Conservation (phyloP, 2,329 filamentous ascomycete genomes). For the Fusarium veterinarium region DNA sequence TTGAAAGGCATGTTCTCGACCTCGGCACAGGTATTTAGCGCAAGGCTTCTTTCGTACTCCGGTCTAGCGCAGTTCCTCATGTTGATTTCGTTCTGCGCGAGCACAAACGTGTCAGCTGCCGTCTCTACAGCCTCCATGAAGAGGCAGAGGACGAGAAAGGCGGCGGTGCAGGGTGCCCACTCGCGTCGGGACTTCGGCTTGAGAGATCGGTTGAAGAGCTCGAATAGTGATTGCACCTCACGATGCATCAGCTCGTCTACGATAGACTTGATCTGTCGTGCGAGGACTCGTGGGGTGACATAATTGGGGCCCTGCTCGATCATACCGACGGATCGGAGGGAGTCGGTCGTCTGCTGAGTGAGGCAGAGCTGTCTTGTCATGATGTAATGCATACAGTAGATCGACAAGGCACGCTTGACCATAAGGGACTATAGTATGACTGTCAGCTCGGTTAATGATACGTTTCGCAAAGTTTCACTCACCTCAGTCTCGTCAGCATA, state of each 20-base stretch:
- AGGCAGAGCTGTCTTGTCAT: conserved; percentile 66
- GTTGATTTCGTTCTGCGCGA: conserved; percentile 63
- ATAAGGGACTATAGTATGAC: conserved; percentile 54
- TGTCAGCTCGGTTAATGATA: conserved; percentile 25
- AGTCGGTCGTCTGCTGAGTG: conserved; percentile 56
- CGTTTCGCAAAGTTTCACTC: conserved; percentile 39
- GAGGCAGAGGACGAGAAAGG: conserved; percentile 67
- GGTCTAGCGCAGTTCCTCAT: conserved; percentile 53
- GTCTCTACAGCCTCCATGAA: conserved; percentile 69
- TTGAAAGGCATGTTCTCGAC: conserved; percentile 70
- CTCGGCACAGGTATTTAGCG: conserved; percentile 60
- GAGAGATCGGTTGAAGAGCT: conserved; percentile 63
- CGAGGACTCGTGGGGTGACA: conserved; percentile 65
- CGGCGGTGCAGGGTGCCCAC: conserved; percentile 68
- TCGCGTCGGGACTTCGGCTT: conserved; percentile 65
- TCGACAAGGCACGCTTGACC: conserved; percentile 64
- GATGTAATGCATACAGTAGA: conserved; percentile 69
- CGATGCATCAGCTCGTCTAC: conserved; percentile 65
- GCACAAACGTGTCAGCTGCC: conserved; percentile 63
- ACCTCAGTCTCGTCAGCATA: conserved; percentile 61
- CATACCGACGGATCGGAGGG: conserved; percentile 55
- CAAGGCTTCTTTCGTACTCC: conserved; percentile 55
- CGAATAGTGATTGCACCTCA: conserved; percentile 64
- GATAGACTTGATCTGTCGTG: conserved; percentile 67
- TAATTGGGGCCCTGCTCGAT: conserved; percentile 57